Percentiles rank a stretch among this genome's conserved stretches.
phyloP scores from a whole-genome alignment of 805 yeast genomes.

The Lipomyces anomalus region DNA sequence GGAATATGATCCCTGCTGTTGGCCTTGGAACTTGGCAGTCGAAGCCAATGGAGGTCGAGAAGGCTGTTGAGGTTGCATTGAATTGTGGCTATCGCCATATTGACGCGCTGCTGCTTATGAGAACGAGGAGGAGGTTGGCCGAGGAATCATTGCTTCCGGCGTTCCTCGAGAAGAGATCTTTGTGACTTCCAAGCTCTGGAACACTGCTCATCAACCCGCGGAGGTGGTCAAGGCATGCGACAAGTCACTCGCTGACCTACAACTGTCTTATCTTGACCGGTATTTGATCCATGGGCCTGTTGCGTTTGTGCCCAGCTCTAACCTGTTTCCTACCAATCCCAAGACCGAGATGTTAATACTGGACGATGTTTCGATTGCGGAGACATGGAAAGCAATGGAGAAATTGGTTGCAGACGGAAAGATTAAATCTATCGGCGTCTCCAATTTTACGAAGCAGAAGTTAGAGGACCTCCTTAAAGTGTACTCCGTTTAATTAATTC shows the following conservation, averaged over 20 bases:
- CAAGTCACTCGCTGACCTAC: constrained; percentile 45
- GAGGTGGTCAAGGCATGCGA: constrained; percentile 40
- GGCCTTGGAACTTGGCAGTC: constrained; percentile 64
- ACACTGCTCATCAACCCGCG: constrained; percentile 34
- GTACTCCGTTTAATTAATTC: constrained; percentile 29
- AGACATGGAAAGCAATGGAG: constrained; percentile 63
- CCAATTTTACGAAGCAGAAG: constrained; percentile 61
- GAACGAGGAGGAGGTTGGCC: constrained; percentile 60
- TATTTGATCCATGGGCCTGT: constrained; percentile 65
- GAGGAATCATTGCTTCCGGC: constrained; percentile 39
- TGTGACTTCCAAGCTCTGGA: constrained; percentile 60
- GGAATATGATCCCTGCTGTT: constrained; percentile 56
- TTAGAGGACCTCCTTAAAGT: constrained; percentile 54
- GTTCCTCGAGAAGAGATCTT: constrained; percentile 47
- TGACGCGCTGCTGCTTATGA: constrained; percentile 63
- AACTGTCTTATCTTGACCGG: constrained; percentile 56
- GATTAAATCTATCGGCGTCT: constrained; percentile 68
- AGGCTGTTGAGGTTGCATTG: constrained; percentile 54
- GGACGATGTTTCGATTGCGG: constrained; percentile 15
- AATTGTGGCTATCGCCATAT: constrained; percentile 62
- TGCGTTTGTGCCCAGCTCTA: constrained; percentile 27
- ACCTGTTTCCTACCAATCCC: constrained; percentile 13
- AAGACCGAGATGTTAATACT: constrained; percentile 24
- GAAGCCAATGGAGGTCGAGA: constrained; percentile 42
- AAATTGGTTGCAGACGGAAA: constrained; percentile 47